phyloP scores from a whole-genome alignment of 208 protist species.

The Crithidia sp. region DNA sequence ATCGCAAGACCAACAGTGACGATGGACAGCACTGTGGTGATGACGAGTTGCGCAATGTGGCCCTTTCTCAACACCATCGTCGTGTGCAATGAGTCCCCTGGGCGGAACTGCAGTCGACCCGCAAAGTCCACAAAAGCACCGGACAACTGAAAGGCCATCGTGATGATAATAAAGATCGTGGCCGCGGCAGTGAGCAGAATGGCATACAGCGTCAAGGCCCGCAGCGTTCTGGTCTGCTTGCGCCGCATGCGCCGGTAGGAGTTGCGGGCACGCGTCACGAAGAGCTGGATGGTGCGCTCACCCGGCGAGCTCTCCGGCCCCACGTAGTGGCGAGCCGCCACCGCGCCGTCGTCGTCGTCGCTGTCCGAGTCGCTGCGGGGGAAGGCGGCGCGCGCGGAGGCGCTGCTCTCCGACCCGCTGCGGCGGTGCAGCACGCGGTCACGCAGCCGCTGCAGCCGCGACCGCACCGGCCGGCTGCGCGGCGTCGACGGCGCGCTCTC shows the following conservation, averaged over 20 bases:
- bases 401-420: background rate
- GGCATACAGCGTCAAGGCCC: background rate
- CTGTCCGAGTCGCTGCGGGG: conserved; percentile 14
- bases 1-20: background rate
- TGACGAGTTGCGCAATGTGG: background rate
- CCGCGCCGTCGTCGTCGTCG: background rate
- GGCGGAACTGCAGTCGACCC: background rate
- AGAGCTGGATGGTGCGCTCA: conserved; percentile 23
- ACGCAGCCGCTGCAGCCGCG: conserved; percentile 14
- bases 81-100: conserved; percentile 1
- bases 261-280: conserved; percentile 23
- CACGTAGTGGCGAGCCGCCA: background rate
- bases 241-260: conserved; percentile 15
- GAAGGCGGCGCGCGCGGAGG: conserved; percentile 4
- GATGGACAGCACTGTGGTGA: background rate
- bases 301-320: conserved; percentile 17
- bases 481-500: conserved; percentile 10
- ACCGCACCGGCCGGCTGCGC: background rate
- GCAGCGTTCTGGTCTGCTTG: background rate
- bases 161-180: background rate
- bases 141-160: conserved; percentile 7
- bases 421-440: conserved; percentile 16
- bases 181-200: background rate
- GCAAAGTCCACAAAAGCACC: background rate
- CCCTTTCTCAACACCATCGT: background rate